Conservation (phyloP, 2,329 filamentous ascomycete species). For the Ciborinia camelliae region DNA sequence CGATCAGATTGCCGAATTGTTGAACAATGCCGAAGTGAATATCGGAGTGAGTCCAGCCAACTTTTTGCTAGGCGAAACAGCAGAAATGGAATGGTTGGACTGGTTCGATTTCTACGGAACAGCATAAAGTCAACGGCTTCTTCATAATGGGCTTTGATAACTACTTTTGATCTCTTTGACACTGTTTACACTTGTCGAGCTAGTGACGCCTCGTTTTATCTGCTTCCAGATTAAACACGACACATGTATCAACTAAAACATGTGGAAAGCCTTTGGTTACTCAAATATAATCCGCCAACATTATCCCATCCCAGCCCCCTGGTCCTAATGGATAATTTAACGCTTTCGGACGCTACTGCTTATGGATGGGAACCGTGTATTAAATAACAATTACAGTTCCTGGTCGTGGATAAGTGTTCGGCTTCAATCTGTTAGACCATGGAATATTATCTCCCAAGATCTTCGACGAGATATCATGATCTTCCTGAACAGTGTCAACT, state of each 20-base stretch:
- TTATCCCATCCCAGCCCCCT: neutral
- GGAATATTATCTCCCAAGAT: neutral
- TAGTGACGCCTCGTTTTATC: neutral
- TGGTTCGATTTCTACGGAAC: conserved; percentile 30
- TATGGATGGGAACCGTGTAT: neutral
- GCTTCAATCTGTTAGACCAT: neutral
- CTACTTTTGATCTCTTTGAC: neutral
- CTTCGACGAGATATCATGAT: neutral
- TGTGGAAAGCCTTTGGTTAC: neutral
- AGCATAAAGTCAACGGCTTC: neutral
- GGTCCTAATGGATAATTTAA: neutral
- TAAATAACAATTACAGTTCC: conserved; percentile 4
- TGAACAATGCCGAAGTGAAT: conserved; percentile 59
- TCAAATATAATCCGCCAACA: neutral
- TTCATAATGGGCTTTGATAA: neutral
- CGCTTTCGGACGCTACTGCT: neutral
- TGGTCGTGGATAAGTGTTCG: neutral
- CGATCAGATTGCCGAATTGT: conserved; percentile 62
- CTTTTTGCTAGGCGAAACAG: conserved; percentile 31
- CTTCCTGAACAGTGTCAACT: neutral
- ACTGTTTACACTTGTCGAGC: neutral
- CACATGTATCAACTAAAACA: neutral
- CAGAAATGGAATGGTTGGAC: conserved; percentile 34
- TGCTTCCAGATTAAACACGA: neutral
- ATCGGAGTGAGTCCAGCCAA: conserved; percentile 43